These are phyloP conservation scores for Linnemannia exigua DNA, from an alignment of 192 early-diverging fungal species.

Conservation along the genomic window DNA sequence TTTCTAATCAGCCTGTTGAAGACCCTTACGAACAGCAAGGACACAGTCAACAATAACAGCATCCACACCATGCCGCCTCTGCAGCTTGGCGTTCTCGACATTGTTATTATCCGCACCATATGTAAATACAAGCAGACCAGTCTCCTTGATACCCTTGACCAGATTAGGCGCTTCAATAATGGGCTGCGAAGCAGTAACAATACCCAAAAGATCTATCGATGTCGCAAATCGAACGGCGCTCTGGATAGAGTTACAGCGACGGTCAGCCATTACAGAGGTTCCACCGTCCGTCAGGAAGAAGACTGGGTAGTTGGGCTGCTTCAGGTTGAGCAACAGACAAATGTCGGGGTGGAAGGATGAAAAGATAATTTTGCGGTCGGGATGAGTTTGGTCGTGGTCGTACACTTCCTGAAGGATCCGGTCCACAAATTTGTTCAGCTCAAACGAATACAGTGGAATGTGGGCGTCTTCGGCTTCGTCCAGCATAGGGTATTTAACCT, in stretches of 20 bases:
- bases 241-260: slow-evolving; percentile 84
- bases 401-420: slow-evolving; percentile 86
- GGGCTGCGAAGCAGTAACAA: slow-evolving; percentile 82
- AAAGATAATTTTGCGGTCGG: slow-evolving; percentile 85
- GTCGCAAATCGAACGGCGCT: slow-evolving; percentile 85
- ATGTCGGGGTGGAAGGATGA: slow-evolving; percentile 95
- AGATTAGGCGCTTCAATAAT: slow-evolving; percentile 83
- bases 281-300: slow-evolving; percentile 94
- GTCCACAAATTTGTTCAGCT: slow-evolving; percentile 91
- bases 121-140: slow-evolving; percentile 80
- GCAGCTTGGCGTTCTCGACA: slow-evolving; percentile 76
- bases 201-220: slow-evolving; percentile 78
- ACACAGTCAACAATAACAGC: slow-evolving; percentile 87
- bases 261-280: slow-evolving; percentile 78
- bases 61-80: slow-evolving; percentile 87
- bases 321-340: slow-evolving; percentile 86
- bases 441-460: slow-evolving; percentile 74
- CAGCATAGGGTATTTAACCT: slow-evolving; percentile 96
- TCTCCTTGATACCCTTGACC: slow-evolving; percentile 78
- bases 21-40: slow-evolving; percentile 64
- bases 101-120: slow-evolving; percentile 89
- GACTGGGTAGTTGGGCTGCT: slow-evolving; percentile 91
- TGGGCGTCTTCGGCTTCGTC: slow-evolving; percentile 88
- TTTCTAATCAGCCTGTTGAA: slow-evolving; percentile 33
- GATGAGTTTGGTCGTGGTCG: slow-evolving; percentile 59